Base-by-base conservation (phyloP, 2,329 filamentous ascomycete genomes). In the Monosporascus sp. region DNA sequence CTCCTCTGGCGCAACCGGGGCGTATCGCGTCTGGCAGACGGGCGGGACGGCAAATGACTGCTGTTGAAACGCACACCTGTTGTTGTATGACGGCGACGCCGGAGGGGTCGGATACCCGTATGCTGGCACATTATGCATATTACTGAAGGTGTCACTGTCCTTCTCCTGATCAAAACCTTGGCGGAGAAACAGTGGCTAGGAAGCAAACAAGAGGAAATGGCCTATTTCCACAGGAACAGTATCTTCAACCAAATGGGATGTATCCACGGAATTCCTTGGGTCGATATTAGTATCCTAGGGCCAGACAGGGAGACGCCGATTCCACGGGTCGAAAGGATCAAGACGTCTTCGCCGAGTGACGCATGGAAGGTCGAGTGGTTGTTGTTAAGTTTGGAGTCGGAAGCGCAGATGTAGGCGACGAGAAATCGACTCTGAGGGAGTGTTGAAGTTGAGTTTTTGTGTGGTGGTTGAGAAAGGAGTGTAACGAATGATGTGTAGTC, bases 1-100 rank as follows among this genome's bases (percentile, higher is more conserved):
- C 68, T 92, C 89, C 80, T 96, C 89, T 43, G 92, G 90, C 52
- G 83, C 73, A 63, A 81, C 75, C 57, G 83, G 84, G 51, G 79
- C 72, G 64, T 73, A 82, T 62, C 74, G 74, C 49, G 74, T 65
- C 55, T 72, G 73, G 59, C 70, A 75, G 55, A 61, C 57, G 46
- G 69, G 68, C 55, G 72, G 70, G 18, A 68, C 58, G 38, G 66
- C 65, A 56, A 68, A 70, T 31, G 70, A 66, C 55, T 68, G 69
- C 54, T 70, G 70, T 54, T 73, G 72, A 57, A 71, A 70, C 50
- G 68, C 65, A 63, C 71, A 76, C 68, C 77, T 65, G 57, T 75
- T 71, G 65, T 80, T 76, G 72, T 80, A 77, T 54, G 73, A 71
- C 55, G 80, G 80, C 58, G 80, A 82, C 55, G 78, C 76, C 65